These are phyloP conservation scores for Otatea glauca DNA, from an alignment of 176 grass and related monocot genomes.

Conservation along the genomic window DNA sequence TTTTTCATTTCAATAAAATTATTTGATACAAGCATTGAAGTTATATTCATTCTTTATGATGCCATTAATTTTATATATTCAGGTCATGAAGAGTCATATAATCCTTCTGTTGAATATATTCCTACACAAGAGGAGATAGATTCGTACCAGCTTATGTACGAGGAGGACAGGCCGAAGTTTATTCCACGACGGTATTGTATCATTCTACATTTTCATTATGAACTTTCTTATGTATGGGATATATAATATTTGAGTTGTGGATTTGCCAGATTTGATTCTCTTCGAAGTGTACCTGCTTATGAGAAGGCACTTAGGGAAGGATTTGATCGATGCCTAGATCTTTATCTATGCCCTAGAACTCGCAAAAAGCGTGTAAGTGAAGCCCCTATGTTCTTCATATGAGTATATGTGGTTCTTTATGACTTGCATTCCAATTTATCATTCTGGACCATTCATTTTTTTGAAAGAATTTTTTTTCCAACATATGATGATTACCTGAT, in stretches of 20 bases:
- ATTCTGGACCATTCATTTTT: not conserved
- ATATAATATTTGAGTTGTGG: conserved; percentile 35
- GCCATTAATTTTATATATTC: conserved; percentile 38
- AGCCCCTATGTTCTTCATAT: not conserved
- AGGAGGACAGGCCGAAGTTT: conserved; percentile 95
- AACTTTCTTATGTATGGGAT: conserved; percentile 25
- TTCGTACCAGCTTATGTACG: conserved; percentile 90
- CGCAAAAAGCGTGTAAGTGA: conserved; percentile 85
- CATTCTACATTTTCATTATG: conserved; percentile 24
- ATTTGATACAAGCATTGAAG: conserved; percentile 4
- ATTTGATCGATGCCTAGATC: conserved; percentile 93
- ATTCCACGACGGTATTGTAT: conserved; percentile 75
- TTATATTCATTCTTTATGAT: conserved; percentile 40
- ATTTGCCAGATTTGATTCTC: conserved; percentile 70
- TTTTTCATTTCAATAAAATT: conserved; percentile 3
- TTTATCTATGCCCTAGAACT: conserved; percentile 95
- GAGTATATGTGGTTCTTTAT: conserved; percentile 10
- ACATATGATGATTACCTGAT: conserved; percentile 33
- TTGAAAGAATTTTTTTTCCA: conserved; percentile 13
- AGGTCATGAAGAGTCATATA: conserved; percentile 99
- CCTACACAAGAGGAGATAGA: conserved; percentile 98
- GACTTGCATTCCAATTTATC: conserved; percentile 14
- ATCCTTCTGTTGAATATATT: conserved; percentile 93
- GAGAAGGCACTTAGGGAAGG: conserved; percentile 86
- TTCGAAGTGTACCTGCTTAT: conserved; percentile 91